These are phyloP conservation scores for Vanilla planifolia DNA, from an alignment of 106 monocot species.

Conservation along the genomic window DNA sequence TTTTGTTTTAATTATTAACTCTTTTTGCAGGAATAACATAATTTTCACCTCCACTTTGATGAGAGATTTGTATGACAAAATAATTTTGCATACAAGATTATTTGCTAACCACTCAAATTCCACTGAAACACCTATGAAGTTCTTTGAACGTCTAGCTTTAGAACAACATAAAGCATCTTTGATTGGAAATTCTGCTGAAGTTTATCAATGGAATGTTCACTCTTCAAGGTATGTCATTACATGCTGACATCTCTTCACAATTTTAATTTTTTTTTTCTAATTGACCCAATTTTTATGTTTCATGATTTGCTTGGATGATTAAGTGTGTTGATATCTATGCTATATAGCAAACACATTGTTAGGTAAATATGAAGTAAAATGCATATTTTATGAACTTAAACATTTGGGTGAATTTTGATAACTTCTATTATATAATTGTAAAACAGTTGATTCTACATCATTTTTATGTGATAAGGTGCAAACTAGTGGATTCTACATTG, in stretches of 20 bases:
- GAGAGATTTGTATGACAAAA: conserved; percentile 51
- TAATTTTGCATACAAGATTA: conserved; percentile 8
- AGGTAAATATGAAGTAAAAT: too few species aligned
- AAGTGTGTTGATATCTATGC: background rate
- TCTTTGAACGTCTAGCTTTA: conserved; percentile 47
- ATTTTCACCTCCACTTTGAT: conserved; percentile 49
- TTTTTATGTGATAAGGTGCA: too few species aligned
- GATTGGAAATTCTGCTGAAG: conserved; percentile 21
- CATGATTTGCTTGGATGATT: background rate
- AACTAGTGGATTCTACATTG: too few species aligned
- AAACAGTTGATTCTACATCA: too few species aligned
- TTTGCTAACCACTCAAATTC: conserved; percentile 5
- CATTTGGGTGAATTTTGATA: too few species aligned
- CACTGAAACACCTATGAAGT: conserved; percentile 20
- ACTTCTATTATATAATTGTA: too few species aligned
- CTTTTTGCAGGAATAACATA: conserved; percentile 33
- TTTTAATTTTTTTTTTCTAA: background rate
- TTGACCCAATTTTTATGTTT: background rate
- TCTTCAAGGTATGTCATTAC: conserved; percentile 24
- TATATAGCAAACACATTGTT: too few species aligned
- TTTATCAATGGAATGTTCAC: conserved; percentile 63
- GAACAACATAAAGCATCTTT: conserved; percentile 44
- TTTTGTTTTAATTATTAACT: conserved; percentile 3
- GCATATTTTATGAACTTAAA: too few species aligned
- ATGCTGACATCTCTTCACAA: background rate